These are phyloP conservation scores for Solanum arcanum DNA, from an alignment of 257 asterid species.

Conservation along the genomic window DNA sequence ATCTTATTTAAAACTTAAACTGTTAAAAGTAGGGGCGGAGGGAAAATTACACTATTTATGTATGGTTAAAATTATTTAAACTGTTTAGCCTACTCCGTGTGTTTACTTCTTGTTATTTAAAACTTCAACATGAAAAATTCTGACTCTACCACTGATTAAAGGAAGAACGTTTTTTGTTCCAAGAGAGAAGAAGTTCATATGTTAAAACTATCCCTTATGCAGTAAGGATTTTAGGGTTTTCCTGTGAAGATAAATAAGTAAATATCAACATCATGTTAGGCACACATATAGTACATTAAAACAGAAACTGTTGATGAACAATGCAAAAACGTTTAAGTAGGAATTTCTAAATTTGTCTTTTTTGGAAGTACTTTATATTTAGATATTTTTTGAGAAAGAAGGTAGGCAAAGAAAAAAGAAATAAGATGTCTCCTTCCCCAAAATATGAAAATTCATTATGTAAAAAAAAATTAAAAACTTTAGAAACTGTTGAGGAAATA, in stretches of 20 bases:
- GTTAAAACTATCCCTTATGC: neutral
- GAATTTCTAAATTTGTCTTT: constrained; percentile 10
- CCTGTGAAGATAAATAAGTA: neutral
- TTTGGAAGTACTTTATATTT: neutral
- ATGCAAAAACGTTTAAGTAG: neutral
- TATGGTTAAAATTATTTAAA: too few relatives aligned
- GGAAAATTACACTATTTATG: neutral
- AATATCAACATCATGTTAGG: neutral
- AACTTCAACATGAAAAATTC: too few relatives aligned
- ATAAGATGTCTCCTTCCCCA: neutral
- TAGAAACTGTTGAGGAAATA: constrained; percentile 17
- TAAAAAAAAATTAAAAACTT: constrained; percentile 2
- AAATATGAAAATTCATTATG: neutral
- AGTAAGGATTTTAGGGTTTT: neutral
- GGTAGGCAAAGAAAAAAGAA: constrained; percentile 10
- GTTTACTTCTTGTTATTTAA: neutral
- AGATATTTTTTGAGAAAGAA: constrained; percentile 7
- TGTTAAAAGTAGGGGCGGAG: neutral
- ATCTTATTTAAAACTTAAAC: neutral
- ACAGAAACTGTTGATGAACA: constrained; percentile 31
- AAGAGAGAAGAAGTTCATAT: neutral
- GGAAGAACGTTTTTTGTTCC: neutral
- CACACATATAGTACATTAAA: neutral
- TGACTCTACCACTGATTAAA: neutral
- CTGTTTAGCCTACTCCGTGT: neutral